These are phyloP conservation scores for Xylogone sp. DNA, from an alignment of 2,329 filamentous ascomycete species.

Conservation along the genomic window DNA sequence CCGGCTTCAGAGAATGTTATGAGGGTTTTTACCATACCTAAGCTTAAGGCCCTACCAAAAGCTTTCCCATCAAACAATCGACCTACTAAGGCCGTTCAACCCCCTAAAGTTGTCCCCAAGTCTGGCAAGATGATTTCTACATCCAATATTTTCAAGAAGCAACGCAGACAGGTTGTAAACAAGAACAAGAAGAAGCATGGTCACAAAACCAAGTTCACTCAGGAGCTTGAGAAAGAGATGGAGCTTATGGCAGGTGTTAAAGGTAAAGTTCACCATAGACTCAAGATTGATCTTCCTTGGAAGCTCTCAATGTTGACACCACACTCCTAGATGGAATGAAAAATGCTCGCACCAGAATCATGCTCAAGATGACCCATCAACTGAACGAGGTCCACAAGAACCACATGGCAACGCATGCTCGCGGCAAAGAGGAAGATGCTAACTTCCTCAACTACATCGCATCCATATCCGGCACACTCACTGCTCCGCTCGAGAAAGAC, in stretches of 20 bases:
- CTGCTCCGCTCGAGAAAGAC: conserved; percentile 16
- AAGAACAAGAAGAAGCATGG: background rate
- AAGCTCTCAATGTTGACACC: background rate
- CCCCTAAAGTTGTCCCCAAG: background rate
- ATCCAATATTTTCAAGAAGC: background rate
- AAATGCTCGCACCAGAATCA: background rate
- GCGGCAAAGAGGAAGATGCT: background rate
- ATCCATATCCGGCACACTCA: conserved; percentile 4
- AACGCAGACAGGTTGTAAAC: background rate
- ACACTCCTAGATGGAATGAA: background rate
- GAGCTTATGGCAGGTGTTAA: background rate
- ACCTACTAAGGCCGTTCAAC: background rate
- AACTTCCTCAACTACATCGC: background rate
- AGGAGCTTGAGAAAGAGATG: background rate
- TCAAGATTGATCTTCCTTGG: background rate
- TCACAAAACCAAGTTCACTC: background rate
- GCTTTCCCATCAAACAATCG: background rate
- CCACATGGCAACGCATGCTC: background rate
- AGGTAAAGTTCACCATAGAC: background rate
- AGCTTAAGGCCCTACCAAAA: background rate
- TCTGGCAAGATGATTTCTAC: background rate
- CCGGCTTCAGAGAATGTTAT: background rate
- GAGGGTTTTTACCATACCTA: background rate
- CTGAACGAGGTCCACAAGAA: background rate
- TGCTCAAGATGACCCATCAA: background rate